phyloP scores from a whole-genome alignment of 345 rosid species.

The Raphanus sativus region DNA sequence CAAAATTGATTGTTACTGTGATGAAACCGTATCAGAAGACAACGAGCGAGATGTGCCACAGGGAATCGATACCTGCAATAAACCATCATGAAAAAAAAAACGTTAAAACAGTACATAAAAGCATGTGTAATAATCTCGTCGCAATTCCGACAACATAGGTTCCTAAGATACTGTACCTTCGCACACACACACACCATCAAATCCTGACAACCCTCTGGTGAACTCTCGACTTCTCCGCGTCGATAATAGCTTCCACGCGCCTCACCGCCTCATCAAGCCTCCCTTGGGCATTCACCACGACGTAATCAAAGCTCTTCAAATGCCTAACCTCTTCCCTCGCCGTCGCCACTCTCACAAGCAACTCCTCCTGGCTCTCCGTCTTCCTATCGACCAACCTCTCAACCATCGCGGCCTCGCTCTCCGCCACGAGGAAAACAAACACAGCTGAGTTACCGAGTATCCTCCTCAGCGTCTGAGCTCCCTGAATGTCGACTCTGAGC shows the following conservation, averaged over 20 bases:
- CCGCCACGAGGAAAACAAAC: slow-evolving; percentile 76
- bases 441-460: slow-evolving; percentile 74
- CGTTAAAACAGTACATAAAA: not conserved
- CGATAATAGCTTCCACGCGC: slow-evolving; percentile 68
- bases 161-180: not conserved
- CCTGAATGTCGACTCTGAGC: slow-evolving; percentile 90
- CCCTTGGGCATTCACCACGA: slow-evolving; percentile 79
- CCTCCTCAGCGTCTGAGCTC: slow-evolving; percentile 70
- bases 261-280: slow-evolving; percentile 70
- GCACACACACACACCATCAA: slow-evolving; percentile 29
- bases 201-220: slow-evolving; percentile 61
- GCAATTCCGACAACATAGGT: not conserved
- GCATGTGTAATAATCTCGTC: not conserved
- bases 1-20: not conserved
- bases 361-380: slow-evolving; percentile 74
- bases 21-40: not conserved
- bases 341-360: slow-evolving; percentile 76
- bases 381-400: slow-evolving; percentile 80
- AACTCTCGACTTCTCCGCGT: slow-evolving; percentile 93
- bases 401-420: slow-evolving; percentile 76
- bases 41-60: not conserved
- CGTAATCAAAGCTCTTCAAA: slow-evolving; percentile 67
- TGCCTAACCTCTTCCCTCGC: slow-evolving; percentile 86
- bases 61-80: not conserved
- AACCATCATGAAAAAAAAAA: not conserved